Conservation (phyloP, 805 yeast species). For the Suhomyces sp. region DNA sequence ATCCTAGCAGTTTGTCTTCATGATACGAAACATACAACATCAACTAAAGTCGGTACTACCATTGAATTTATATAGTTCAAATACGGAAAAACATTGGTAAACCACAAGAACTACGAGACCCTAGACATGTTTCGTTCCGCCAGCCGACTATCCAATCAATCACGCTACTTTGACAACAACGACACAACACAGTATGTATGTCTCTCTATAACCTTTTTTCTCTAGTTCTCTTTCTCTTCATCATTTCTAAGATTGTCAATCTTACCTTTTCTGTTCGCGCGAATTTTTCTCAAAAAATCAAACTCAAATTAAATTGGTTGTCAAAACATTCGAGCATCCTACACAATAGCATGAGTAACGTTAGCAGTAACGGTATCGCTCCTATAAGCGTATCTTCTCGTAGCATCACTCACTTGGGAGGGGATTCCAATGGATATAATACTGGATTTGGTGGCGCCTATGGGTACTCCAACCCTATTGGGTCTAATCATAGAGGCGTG, state of each 20-base stretch:
- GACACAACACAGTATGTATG: no score
- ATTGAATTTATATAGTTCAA: background rate
- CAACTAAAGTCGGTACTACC: background rate
- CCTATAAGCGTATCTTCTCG: conserved; percentile 6
- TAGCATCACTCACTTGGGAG: background rate
- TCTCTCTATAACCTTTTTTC: no score
- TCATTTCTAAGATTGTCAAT: no score
- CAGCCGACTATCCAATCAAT: no score
- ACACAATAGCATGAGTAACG: background rate
- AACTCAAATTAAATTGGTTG: background rate
- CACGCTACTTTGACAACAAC: no score
- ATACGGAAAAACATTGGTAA: background rate
- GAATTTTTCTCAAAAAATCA: background rate
- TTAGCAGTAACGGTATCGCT: conserved; percentile 2
- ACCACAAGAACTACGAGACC: background rate
- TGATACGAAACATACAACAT: background rate
- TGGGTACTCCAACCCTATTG: conserved; percentile 14
- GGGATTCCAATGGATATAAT: background rate
- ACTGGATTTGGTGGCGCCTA: conserved; percentile 12
- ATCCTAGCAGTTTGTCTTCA: background rate
- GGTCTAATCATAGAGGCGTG: conserved; percentile 50
- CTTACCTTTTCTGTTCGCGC: background rate
- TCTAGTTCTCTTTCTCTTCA: background rate
- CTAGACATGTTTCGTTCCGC: no score
- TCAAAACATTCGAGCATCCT: background rate